phyloP scores from a whole-genome alignment of 768 basidiomycete species.

The Trametopsis cervina region DNA sequence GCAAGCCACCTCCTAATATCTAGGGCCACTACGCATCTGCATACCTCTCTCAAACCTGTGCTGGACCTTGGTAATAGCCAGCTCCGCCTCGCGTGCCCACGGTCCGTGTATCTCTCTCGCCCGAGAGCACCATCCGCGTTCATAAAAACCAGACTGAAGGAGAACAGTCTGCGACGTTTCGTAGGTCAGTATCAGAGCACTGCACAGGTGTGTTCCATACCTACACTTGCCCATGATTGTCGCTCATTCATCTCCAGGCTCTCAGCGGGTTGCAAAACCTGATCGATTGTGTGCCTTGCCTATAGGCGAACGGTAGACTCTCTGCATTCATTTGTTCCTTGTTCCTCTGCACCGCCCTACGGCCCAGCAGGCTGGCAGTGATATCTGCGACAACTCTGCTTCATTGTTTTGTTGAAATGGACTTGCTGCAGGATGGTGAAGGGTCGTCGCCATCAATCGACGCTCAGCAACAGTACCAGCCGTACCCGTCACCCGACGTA shows the following conservation, averaged over 20 bases:
- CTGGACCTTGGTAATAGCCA: background rate
- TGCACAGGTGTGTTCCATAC: background rate
- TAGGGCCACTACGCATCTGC: background rate
- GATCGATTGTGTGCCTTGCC: background rate
- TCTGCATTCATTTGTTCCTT: too few relatives aligned
- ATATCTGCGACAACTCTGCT: too few relatives aligned
- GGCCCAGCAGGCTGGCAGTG: too few relatives aligned
- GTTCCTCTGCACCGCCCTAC: background rate
- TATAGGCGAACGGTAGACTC: background rate
- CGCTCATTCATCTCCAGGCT: background rate
- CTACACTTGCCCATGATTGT: background rate
- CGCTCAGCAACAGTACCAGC: conserved; percentile 18
- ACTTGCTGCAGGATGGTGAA: conserved; percentile 19
- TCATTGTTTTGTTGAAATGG: conserved; percentile 10
- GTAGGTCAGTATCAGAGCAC: background rate
- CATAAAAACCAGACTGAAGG: background rate
- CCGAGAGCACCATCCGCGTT: background rate
- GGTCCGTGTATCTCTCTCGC: background rate
- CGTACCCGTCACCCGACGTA: conserved; percentile 14
- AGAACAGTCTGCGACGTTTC: background rate
- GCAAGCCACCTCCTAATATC: background rate
- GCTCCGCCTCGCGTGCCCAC: background rate
- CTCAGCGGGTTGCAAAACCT: background rate
- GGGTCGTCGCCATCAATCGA: conserved; percentile 15
- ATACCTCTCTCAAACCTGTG: background rate